phyloP scores from a whole-genome alignment of 2,329 filamentous ascomycete genomes.

The Venturia oleaginea region DNA sequence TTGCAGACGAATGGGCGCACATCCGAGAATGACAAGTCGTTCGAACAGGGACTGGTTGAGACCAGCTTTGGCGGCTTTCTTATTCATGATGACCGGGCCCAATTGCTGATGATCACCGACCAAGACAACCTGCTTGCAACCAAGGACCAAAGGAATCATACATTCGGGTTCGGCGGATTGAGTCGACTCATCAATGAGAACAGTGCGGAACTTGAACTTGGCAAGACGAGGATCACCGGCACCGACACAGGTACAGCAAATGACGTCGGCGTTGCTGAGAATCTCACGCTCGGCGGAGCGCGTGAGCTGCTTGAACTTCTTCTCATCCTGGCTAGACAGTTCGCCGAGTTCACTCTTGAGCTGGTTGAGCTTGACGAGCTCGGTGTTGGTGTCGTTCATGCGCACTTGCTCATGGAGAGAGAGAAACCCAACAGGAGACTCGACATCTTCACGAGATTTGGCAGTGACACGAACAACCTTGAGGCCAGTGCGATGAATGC shows the following conservation, averaged over 20 bases:
- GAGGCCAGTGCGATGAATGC: conserved; percentile 85
- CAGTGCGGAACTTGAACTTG: conserved; percentile 97
- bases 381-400: conserved; percentile 92
- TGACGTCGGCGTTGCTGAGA: conserved; percentile 88
- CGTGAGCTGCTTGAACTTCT: conserved; percentile 95
- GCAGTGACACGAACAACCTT: conserved; percentile 98
- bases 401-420: conserved; percentile 95
- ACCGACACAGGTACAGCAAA: conserved; percentile 97
- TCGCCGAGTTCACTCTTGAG: conserved; percentile 89
- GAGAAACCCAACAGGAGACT: conserved; percentile 93
- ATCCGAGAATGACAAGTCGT: conserved; percentile 83
- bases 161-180: conserved; percentile 97
- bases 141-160: conserved; percentile 94
- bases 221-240: conserved; percentile 89
- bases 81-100: conserved; percentile 99
- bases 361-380: conserved; percentile 84
- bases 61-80: conserved; percentile 96
- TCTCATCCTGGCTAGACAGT: conserved; percentile 90
- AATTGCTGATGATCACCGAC: conserved; percentile 98
- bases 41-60: conserved; percentile 98
- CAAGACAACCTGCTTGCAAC: conserved; percentile 97
- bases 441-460: conserved; percentile 96
- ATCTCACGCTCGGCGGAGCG: conserved; percentile 93
- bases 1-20: conserved; percentile 84
- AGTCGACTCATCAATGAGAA: conserved; percentile 95